Percentiles rank a stretch among this genome's conserved stretches.
Evolutionary conservation across 176 grass and related monocot species (phyloP).

Genomic region (sorghum (Sorghum bicolor)): DNA sequence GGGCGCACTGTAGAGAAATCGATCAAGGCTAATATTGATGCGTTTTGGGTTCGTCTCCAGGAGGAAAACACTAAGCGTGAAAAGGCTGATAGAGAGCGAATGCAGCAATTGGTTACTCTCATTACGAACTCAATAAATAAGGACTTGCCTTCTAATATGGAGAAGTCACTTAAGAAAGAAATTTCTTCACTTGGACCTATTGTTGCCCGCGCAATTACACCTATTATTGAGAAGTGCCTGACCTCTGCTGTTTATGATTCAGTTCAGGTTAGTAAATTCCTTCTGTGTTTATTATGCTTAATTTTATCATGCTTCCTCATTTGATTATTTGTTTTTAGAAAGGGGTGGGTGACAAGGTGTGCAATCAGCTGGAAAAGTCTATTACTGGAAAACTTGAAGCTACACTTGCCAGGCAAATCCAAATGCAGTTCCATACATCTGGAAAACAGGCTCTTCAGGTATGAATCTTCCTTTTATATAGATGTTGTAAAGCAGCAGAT

Average conservation of each 20-base stretch:
- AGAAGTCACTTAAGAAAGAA: constrained; percentile 88
- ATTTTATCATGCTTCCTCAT: constrained; percentile 9
- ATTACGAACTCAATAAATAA: constrained; percentile 73
- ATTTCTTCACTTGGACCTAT: constrained; percentile 66
- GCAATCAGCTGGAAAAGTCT: constrained; percentile 92
- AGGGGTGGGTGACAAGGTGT: constrained; percentile 78
- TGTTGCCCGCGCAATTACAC: constrained; percentile 68
- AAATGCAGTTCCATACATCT: constrained; percentile 83
- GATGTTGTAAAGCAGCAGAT: background rate
- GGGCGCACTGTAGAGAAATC: constrained; percentile 83
- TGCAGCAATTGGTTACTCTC: constrained; percentile 69
- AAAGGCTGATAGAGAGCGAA: constrained; percentile 73
- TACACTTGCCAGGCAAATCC: constrained; percentile 86
- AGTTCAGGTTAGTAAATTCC: constrained; percentile 69
- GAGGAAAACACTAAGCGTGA: constrained; percentile 80
- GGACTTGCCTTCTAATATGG: constrained; percentile 68
- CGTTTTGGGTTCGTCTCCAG: constrained; percentile 70
- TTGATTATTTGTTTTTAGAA: constrained; percentile 54
- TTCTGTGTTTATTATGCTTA: constrained; percentile 25
- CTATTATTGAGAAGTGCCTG: constrained; percentile 72
- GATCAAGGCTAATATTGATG: constrained; percentile 73
- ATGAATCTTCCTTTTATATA: constrained; percentile 13
- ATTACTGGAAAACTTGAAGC: constrained; percentile 87
- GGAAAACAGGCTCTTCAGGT: constrained; percentile 94
- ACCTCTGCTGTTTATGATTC: constrained; percentile 66